Evolutionary conservation across 73 alveolate species (phyloP), one percentile per base, ranked within the genome.

Genomic region (Durusdinium trenchii): DNA sequence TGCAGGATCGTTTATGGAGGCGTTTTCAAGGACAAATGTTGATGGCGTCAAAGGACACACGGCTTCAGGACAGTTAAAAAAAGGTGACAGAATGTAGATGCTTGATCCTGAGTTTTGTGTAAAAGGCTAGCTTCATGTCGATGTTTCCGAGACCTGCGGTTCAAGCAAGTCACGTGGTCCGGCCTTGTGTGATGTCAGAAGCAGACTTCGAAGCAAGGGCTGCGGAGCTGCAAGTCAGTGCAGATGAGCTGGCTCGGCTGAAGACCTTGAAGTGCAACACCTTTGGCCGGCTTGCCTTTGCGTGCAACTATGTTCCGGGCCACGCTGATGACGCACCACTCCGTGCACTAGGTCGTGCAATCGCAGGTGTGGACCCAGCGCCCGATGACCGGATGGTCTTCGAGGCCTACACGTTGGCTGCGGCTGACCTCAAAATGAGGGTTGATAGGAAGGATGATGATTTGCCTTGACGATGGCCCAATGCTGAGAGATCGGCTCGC

Each of bases 391-490:
- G 84, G 3, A 7, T 73, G 84, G 93, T 82, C 51, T 82, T 82
- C 35, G 93, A 82, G n/a, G 32, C 73, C 6, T 82, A 82, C 71
- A 82, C 93, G 35, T 7, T 82, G 73, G 93, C 93, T 0, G 67
- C 93, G 0, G 47, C 93, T 6, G 93, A 82, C 48, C 32, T 82
- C 9, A 0, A 50, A 0, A 46, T 50, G 1, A 14, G 48, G 6
- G 40, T 82, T 5, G 93, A 82, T 48, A 45, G 93, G n/a, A 46
- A 48, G 47, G 93, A 82, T 7, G 93, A 48, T 30, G 93, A 82
- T 32, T 46, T 50, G 0, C 93, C 73, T 10, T 50, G 93, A 1
- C 7, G 42, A 1, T 4, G 20, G 30, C 43, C 90, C 43, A 42
- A 42, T 3, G 93, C 93, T 3, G 93, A 82, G 64, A 5, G 93